phyloP scores from a whole-genome alignment of 140 eudicot species.

The Senecio squalidus region DNA sequence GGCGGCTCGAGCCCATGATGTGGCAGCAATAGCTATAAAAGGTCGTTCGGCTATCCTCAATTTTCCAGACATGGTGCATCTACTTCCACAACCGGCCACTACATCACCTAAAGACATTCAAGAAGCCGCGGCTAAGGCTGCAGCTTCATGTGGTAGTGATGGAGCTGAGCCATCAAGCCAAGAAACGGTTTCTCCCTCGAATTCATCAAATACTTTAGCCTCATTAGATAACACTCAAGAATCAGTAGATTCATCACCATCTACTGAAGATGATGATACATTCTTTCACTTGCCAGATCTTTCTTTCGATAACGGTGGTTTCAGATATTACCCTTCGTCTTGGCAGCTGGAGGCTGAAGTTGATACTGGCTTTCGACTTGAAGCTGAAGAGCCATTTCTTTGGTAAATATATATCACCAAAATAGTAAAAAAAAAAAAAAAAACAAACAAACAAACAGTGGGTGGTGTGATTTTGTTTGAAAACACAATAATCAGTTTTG shows the following conservation, averaged over 20 bases:
- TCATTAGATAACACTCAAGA: constrained; percentile 33
- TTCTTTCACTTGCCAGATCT: constrained; percentile 71
- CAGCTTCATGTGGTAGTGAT: constrained; percentile 24
- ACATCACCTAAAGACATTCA: constrained; percentile 71
- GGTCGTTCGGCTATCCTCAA: constrained; percentile 57
- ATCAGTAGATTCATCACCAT: constrained; percentile 17
- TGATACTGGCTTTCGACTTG: constrained; percentile 39
- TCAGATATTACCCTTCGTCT: constrained; percentile 29
- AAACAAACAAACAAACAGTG: no score
- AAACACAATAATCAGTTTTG: no score
- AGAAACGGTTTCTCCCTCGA: constrained; percentile 25
- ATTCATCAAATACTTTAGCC: constrained; percentile 34
- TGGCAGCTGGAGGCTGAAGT: constrained; percentile 54
- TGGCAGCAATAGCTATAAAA: constrained; percentile 68
- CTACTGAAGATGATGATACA: constrained; percentile 38
- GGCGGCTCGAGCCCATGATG: constrained; percentile 88
- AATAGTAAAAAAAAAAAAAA: constrained; percentile 7
- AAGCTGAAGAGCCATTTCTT: constrained; percentile 47
- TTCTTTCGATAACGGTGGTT: constrained; percentile 19
- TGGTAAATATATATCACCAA: constrained; percentile 32
- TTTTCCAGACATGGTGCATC: constrained; percentile 45
- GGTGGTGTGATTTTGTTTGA: no score
- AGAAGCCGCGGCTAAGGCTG: constrained; percentile 78
- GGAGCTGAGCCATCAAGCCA: constrained; percentile 26
- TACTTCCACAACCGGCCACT: constrained; percentile 68